phyloP scores from a whole-genome alignment of 1,139 yeast genomes.

The Scheffersomyces stambukii region DNA sequence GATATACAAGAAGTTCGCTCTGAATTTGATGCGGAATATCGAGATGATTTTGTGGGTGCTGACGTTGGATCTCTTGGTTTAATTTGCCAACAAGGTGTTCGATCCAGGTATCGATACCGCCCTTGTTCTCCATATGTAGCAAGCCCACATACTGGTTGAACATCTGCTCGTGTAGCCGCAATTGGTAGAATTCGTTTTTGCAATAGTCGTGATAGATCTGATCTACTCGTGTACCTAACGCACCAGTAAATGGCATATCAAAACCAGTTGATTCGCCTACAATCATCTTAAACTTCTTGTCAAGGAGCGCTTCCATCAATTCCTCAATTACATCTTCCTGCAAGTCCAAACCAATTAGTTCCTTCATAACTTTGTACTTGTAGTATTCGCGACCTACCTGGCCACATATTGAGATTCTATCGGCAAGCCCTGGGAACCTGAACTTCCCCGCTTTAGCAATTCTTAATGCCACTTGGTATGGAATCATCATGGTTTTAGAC shows the following conservation, averaged over 20 bases:
- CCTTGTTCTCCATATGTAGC: neutral
- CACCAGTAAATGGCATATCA: constrained; percentile 4
- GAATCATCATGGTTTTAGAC: too few species aligned
- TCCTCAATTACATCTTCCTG: constrained; percentile 1
- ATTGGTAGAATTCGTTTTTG: constrained; percentile 12
- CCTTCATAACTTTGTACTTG: constrained; percentile 1
- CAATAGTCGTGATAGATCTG: constrained; percentile 7
- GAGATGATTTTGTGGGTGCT: too few species aligned
- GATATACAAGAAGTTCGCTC: too few species aligned
- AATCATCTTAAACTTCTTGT: constrained; percentile 15
- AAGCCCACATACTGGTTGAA: constrained; percentile 17
- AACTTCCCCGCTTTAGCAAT: neutral
- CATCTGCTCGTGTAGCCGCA: constrained; percentile 11
- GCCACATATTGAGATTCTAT: constrained; percentile 4
- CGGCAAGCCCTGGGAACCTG: neutral
- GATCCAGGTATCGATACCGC: constrained; percentile 2
- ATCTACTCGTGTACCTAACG: constrained; percentile 10
- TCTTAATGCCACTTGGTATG: too few species aligned
- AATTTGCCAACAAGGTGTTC: too few species aligned
- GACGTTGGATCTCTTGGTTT: too few species aligned
- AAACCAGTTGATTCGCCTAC: constrained; percentile 10
- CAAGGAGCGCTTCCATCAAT: constrained; percentile 10
- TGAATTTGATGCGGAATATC: too few species aligned
- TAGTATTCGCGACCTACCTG: constrained; percentile 8
- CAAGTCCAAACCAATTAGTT: neutral